A percentile compares a stretch with the other conserved stretches of the same genome.
Conservation (phyloP, 75 land plant species). For the Larix kaempferi region DNA sequence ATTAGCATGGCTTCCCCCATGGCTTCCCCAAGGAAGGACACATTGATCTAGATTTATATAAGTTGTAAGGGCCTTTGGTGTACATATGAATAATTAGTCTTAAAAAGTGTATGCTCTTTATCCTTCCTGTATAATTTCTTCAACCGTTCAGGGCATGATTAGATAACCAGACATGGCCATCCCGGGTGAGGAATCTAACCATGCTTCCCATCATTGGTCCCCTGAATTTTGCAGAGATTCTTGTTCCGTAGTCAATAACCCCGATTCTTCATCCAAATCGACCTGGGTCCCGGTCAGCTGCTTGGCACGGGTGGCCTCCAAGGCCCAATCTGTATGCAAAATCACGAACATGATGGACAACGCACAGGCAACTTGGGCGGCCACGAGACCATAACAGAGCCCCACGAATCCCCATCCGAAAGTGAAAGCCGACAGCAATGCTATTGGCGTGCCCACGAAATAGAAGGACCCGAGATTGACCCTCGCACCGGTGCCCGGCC, state of each 20-base stretch:
- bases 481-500: constrained; percentile 55
- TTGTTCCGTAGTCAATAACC: neutral
- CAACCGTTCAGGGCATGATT: no score
- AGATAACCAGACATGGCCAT: no score
- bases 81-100: no score
- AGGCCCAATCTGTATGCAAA: constrained; percentile 61
- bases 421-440: constrained; percentile 47
- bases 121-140: no score
- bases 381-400: constrained; percentile 75
- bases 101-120: no score
- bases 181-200: no score
- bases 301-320: constrained; percentile 48
- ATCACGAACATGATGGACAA: constrained; percentile 43
- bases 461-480: constrained; percentile 76
- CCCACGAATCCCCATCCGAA: constrained; percentile 57
- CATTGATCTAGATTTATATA: no score
- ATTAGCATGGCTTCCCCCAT: no score
- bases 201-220: no score
- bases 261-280: neutral
- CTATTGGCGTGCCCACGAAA: constrained; percentile 77
- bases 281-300: constrained; percentile 38
- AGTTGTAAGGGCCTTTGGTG: no score
- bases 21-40: no score
- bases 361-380: constrained; percentile 70
- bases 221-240: no score